A percentile compares a stretch with the other conserved stretches of the same genome.
Conservation (phyloP, 768 basidiomycete genomes). For the Saitozyma podzolica region DNA sequence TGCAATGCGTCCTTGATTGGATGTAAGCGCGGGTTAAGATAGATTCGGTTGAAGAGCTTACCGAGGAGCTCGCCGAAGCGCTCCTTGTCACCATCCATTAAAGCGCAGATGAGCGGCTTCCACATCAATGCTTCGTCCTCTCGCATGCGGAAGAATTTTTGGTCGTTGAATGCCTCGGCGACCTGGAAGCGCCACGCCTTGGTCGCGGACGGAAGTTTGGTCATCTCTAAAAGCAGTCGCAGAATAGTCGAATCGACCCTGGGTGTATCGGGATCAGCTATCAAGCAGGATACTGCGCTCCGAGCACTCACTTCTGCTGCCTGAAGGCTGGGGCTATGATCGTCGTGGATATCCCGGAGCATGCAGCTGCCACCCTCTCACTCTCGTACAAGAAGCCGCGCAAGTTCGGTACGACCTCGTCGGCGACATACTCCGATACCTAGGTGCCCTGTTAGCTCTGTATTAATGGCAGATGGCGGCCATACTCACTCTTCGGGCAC, state of each 20-base stretch:
- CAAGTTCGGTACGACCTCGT: slow-evolving; percentile 68
- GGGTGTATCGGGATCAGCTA: neutral
- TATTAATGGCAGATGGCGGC: neutral
- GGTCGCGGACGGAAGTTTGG: slow-evolving; percentile 69
- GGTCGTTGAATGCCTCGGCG: slow-evolving; percentile 78
- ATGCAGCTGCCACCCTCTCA: slow-evolving; percentile 76
- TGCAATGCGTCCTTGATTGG: slow-evolving; percentile 58
- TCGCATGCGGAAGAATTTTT: slow-evolving; percentile 65
- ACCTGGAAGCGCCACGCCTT: slow-evolving; percentile 85
- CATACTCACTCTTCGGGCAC: no score
- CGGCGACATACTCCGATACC: slow-evolving; percentile 72
- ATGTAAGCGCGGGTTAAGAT: neutral
- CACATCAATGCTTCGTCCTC: slow-evolving; percentile 64
- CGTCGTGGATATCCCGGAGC: slow-evolving; percentile 80
- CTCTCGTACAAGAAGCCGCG: slow-evolving; percentile 77
- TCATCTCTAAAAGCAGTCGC: slow-evolving; percentile 73
- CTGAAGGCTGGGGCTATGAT: slow-evolving; percentile 78
- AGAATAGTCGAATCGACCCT: slow-evolving; percentile 65
- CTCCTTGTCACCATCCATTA: slow-evolving; percentile 84
- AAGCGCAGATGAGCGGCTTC: slow-evolving; percentile 71
- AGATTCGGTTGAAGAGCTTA: slow-evolving; percentile 52
- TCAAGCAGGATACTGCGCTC: slow-evolving; percentile 8
- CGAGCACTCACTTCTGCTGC: slow-evolving; percentile 62
- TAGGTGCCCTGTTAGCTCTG: slow-evolving; percentile 44
- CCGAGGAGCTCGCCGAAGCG: slow-evolving; percentile 80